phyloP scores from a whole-genome alignment of 805 yeast species.

The Saccharomycopsis sp. region DNA sequence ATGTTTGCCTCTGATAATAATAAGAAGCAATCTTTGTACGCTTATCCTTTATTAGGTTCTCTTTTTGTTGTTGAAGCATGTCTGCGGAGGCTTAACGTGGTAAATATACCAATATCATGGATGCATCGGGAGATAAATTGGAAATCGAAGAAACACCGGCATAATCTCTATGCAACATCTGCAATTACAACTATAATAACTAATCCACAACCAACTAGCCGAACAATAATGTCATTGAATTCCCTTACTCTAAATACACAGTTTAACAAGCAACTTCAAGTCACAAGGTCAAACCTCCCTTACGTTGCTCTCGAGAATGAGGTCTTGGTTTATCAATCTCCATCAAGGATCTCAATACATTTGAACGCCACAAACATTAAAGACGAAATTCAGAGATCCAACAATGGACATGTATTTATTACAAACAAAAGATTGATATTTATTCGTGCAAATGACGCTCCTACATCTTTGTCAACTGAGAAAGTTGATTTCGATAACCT shows the following conservation, averaged over 20 bases:
- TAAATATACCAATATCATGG: neutral
- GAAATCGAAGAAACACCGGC: neutral
- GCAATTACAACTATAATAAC: neutral
- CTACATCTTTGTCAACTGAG: neutral
- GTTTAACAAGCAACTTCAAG: neutral
- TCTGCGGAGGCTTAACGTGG: neutral
- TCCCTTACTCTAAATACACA: conserved; percentile 13
- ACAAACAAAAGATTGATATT: conserved; percentile 18
- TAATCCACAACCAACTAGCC: neutral
- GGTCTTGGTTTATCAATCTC: conserved; percentile 6
- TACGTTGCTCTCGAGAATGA: conserved; percentile 15
- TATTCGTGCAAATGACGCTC: neutral
- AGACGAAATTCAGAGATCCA: conserved; percentile 9
- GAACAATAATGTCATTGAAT: conserved; percentile 16
- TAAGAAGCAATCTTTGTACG: too few species aligned
- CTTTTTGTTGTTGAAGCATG: too few species aligned
- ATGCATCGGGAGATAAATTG: too few species aligned
- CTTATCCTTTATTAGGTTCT: too few species aligned
- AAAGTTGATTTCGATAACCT: conserved; percentile 13
- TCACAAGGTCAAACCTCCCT: conserved; percentile 7
- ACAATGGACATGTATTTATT: conserved; percentile 11
- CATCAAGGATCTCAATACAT: conserved; percentile 15
- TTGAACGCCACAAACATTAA: conserved; percentile 11
- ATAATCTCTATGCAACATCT: neutral
- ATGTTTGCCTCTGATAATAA: too few species aligned